These are phyloP conservation scores for Golubevia pallescens DNA, from an alignment of 1,284 basidiomycete species.

Conservation along the genomic window DNA sequence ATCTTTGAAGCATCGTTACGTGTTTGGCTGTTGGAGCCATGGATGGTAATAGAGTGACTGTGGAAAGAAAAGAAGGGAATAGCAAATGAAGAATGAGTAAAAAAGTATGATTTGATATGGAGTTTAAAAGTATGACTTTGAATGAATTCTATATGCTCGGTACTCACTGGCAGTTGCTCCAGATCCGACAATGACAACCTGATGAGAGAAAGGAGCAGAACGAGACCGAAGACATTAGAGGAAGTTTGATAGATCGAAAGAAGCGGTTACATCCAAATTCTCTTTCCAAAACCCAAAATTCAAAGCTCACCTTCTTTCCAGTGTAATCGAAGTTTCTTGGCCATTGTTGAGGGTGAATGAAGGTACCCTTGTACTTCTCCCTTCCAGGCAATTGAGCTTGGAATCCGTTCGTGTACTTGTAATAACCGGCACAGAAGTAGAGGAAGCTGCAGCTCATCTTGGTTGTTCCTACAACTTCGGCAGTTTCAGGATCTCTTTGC, in stretches of 20 bases:
- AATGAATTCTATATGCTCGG: too few species aligned
- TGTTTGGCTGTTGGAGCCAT: slow-evolving; percentile 40
- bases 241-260: too few species aligned
- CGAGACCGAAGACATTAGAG: too few species aligned
- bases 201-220: too few species aligned
- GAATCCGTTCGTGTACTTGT: slow-evolving; percentile 46
- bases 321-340: slow-evolving; percentile 36
- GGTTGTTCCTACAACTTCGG: slow-evolving; percentile 13
- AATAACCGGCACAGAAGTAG: slow-evolving; percentile 52
- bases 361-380: slow-evolving; percentile 47
- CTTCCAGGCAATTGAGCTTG: slow-evolving; percentile 52
- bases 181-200: slow-evolving; percentile 54
- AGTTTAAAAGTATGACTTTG: too few species aligned
- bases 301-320: slow-evolving; percentile 28
- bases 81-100: too few species aligned
- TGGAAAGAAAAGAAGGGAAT: too few species aligned
- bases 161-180: slow-evolving; percentile 60
- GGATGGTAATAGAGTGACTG: slow-evolving; percentile 53
- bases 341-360: slow-evolving; percentile 59
- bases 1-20: slow-evolving; percentile 61
- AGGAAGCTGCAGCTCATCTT: slow-evolving; percentile 31
- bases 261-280: too few species aligned
- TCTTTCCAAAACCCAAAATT: too few species aligned
- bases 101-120: too few species aligned
- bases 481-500: background rate